Conservation (phyloP, 306 rosid genomes). For the Cucurbita pepo region DNA sequence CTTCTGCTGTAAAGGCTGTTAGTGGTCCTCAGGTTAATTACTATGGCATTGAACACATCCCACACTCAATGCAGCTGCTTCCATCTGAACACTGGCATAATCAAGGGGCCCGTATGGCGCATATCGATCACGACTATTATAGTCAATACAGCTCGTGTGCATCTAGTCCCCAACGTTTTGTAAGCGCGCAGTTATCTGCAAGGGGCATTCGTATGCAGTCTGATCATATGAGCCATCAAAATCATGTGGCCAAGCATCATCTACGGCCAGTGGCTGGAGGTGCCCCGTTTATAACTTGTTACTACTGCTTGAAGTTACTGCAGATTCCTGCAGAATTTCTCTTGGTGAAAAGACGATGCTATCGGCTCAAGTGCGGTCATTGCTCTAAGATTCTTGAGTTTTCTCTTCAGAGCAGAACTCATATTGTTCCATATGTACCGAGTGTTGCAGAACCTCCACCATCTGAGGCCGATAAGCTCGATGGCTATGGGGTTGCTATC, state of each 20-base stretch:
- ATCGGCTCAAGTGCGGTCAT: conserved; percentile 58
- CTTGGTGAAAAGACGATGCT: conserved; percentile 35
- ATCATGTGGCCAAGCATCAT: conserved; percentile 35
- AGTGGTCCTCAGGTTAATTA: conserved; percentile 34
- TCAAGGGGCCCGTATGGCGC: conserved; percentile 19
- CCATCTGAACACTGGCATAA: conserved; percentile 16
- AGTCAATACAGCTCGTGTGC: conserved; percentile 24
- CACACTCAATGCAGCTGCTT: conserved; percentile 33
- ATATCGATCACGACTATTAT: conserved; percentile 20
- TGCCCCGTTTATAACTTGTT: conserved; percentile 73
- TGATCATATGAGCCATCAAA: conserved; percentile 22
- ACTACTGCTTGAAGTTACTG: conserved; percentile 41
- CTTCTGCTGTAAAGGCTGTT: conserved; percentile 56
- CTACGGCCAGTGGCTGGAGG: conserved; percentile 73
- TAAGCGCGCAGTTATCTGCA: conserved; percentile 19
- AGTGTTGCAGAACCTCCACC: conserved; percentile 27
- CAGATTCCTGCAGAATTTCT: conserved; percentile 77
- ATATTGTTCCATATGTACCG: conserved; percentile 27
- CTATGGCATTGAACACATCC: conserved; percentile 30
- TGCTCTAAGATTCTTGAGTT: conserved; percentile 71
- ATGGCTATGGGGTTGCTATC: conserved; percentile 23
- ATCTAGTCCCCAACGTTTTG: conserved; percentile 29
- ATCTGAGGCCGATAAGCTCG: conserved; percentile 19
- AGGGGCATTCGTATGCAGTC: conserved; percentile 20
- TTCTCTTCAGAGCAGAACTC: conserved; percentile 40